Conservation (phyloP, 2,329 filamentous ascomycete species). For the Alternaria sp. region DNA sequence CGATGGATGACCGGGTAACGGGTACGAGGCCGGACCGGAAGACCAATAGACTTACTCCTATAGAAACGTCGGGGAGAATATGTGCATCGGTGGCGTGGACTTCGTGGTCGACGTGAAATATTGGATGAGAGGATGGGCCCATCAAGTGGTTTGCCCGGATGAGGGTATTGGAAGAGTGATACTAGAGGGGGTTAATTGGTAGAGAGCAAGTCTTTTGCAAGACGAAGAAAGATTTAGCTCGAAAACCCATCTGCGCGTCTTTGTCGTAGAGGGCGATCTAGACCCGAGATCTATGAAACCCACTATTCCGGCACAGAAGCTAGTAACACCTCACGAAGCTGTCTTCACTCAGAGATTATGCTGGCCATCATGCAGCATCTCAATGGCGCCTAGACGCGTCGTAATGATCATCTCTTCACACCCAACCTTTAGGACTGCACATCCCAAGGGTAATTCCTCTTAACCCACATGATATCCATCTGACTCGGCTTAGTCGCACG, state of each 20-base stretch:
- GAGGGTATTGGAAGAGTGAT: neutral
- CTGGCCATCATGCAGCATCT: neutral
- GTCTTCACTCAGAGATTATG: neutral
- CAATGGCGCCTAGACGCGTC: neutral
- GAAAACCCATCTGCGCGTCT: neutral
- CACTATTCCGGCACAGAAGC: neutral
- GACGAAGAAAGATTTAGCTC: neutral
- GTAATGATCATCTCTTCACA: neutral
- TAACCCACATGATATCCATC: neutral
- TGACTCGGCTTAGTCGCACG: neutral
- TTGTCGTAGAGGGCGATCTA: neutral
- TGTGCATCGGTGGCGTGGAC: neutral
- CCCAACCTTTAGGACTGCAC: neutral
- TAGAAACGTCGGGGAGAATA: neutral
- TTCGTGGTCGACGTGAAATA: neutral
- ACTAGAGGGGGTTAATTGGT: fast-evolving
- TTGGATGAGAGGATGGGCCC: no score
- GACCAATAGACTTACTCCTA: neutral
- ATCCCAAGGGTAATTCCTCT: neutral
- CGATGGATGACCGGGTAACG: neutral
- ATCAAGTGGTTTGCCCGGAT: neutral
- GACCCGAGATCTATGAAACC: neutral
- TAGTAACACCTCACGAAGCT: neutral
- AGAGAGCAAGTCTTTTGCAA: neutral
- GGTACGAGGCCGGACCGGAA: neutral